These are phyloP conservation scores for Apiospora kogelbergensis DNA, from an alignment of 2,329 filamentous ascomycete genomes.

Conservation along the genomic window DNA sequence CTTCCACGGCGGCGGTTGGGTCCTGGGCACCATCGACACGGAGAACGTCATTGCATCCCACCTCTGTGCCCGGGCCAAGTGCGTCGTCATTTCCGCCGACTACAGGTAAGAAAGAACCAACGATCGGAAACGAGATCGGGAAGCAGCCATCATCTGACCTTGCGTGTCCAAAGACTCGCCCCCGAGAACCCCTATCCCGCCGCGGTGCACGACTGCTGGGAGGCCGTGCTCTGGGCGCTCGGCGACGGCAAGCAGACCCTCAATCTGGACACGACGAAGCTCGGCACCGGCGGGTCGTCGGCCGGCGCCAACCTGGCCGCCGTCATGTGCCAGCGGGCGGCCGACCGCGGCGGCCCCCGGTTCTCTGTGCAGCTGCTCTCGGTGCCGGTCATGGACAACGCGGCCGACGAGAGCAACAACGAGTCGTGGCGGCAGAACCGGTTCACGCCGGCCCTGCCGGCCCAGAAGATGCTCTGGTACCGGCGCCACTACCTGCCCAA, in stretches of 20 bases:
- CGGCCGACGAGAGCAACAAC: slow-evolving; percentile 43
- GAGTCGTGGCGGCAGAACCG: slow-evolving; percentile 51
- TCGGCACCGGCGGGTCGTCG: slow-evolving; percentile 51
- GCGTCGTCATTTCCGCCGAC: slow-evolving; percentile 55
- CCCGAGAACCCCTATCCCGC: slow-evolving; percentile 58
- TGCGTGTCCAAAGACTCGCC: slow-evolving; percentile 40
- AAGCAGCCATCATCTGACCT: slow-evolving; percentile 9
- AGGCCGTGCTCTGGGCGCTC: slow-evolving; percentile 49
- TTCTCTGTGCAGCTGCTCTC: slow-evolving; percentile 53
- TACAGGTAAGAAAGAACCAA: slow-evolving; percentile 42
- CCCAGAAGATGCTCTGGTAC: slow-evolving; percentile 61
- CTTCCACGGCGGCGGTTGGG: slow-evolving; percentile 60
- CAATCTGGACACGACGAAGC: slow-evolving; percentile 41
- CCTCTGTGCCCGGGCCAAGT: slow-evolving; percentile 47
- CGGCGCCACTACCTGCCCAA: slow-evolving; percentile 56
- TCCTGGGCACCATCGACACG: slow-evolving; percentile 56
- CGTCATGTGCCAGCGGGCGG: slow-evolving; percentile 51
- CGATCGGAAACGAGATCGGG: neutral
- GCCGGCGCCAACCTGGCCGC: slow-evolving; percentile 53
- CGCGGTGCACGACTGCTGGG: slow-evolving; percentile 57
- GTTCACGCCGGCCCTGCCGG: slow-evolving; percentile 50
- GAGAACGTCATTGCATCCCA: slow-evolving; percentile 59
- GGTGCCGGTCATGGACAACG: slow-evolving; percentile 60
- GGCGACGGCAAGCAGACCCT: slow-evolving; percentile 27
- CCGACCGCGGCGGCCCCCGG: slow-evolving; percentile 31